Percentiles rank a stretch among this genome's conserved stretches.
phyloP scores from a whole-genome alignment of 768 basidiomycete species.

The Boletus subparvulus region DNA sequence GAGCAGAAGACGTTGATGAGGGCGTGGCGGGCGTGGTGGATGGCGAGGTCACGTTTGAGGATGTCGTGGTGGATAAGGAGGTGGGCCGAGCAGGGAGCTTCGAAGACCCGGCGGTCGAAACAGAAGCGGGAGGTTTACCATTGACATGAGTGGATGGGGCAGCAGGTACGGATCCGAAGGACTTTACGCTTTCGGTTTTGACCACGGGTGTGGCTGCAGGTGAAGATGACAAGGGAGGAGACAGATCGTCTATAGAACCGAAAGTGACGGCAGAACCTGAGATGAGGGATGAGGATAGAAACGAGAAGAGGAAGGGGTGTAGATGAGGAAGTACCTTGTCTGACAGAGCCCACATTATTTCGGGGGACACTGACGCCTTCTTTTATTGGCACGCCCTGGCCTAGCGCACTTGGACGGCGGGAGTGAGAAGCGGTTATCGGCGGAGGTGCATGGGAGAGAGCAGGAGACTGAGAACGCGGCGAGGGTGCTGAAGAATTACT shows the following conservation, averaged over 20 bases:
- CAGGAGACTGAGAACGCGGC: conserved; percentile 79
- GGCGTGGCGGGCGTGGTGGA: conserved; percentile 33
- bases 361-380: conserved; percentile 77
- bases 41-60: conserved; percentile 31
- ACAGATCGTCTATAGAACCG: conserved; percentile 84
- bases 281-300: conserved; percentile 6
- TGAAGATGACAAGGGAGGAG: conserved; percentile 77
- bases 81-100: conserved; percentile 30
- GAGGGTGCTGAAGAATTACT: conserved; percentile 49
- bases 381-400: conserved; percentile 70
- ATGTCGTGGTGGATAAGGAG: conserved; percentile 19
- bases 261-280: conserved; percentile 75
- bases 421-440: conserved; percentile 62
- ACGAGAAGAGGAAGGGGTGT: not conserved
- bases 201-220: conserved; percentile 65
- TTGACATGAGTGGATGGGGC: conserved; percentile 53
- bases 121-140: conserved; percentile 56
- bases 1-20: conserved; percentile 36
- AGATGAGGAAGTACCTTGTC: conserved; percentile 54
- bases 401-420: conserved; percentile 73
- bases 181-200: conserved; percentile 72
- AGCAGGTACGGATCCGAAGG: conserved; percentile 76
- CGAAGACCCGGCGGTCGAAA: conserved; percentile 41
- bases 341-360: conserved; percentile 59
- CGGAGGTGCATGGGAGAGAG: conserved; percentile 47